Conservation (phyloP, 1,139 yeast species). For the Saccharomycopsis crataegensis region DNA sequence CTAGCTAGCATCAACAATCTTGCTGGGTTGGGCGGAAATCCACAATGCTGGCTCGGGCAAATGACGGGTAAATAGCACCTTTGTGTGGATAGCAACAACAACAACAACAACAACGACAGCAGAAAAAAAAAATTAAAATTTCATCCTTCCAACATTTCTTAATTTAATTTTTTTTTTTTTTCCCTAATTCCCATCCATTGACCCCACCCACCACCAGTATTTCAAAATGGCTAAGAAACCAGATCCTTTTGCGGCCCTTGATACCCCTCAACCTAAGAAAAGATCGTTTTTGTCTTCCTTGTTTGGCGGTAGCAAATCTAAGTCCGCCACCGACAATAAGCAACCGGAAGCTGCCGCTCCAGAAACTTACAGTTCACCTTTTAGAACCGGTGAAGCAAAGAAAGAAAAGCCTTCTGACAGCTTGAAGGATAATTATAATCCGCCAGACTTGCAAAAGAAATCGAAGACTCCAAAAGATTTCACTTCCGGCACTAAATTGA, state of each 20-base stretch:
- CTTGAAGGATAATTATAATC: constrained; percentile 4
- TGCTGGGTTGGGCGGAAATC: too few relatives aligned
- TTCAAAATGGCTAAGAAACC: constrained; percentile 10
- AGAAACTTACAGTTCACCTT: constrained; percentile 14
- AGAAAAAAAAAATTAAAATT: too few relatives aligned
- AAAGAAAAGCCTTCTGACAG: not conserved
- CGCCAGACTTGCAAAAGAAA: constrained; percentile 18
- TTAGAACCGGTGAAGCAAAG: constrained; percentile 4
- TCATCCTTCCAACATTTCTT: too few relatives aligned
- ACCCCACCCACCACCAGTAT: not conserved
- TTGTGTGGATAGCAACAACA: too few relatives aligned
- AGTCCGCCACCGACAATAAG: not conserved
- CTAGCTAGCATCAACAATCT: too few relatives aligned
- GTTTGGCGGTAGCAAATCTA: not conserved
- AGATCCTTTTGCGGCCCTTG: constrained; percentile 17
- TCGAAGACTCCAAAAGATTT: constrained; percentile 18
- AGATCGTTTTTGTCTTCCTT: constrained; percentile 11
- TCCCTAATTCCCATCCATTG: not conserved
- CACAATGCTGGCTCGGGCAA: too few relatives aligned
- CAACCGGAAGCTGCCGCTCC: not conserved
- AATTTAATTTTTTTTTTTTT: not conserved
- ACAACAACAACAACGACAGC: too few relatives aligned
- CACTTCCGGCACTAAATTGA: constrained; percentile 14
- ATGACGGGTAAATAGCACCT: too few relatives aligned
- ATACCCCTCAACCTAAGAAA: constrained; percentile 1